Percentiles rank a stretch among this genome's conserved stretches.
phyloP scores from a whole-genome alignment of 352 stramenopile species.

The Phytopythium delawarense region DNA sequence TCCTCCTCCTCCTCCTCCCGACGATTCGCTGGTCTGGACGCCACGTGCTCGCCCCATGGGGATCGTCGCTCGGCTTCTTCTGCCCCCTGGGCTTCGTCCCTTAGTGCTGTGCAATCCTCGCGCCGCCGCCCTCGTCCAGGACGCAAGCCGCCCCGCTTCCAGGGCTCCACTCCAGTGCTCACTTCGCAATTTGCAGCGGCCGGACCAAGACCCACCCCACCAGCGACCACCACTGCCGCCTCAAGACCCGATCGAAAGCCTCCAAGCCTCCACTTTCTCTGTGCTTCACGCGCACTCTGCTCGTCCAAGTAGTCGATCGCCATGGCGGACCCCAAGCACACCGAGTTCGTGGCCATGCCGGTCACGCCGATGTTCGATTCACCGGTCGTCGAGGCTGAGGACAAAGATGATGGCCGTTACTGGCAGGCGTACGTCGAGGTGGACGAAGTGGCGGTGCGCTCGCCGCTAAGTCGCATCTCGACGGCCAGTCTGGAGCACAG shows the following conservation, averaged over 20 bases:
- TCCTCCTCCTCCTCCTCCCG: neutral
- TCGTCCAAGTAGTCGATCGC: neutral
- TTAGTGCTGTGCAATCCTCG: neutral
- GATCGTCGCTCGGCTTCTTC: too few species aligned
- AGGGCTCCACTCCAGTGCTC: constrained; percentile 3
- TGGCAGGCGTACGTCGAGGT: constrained; percentile 33
- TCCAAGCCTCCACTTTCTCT: neutral
- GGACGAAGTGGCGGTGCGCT: constrained; percentile 17
- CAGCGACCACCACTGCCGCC: neutral
- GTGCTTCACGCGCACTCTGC: too few species aligned
- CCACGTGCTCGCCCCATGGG: too few species aligned
- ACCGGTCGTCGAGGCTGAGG: too few species aligned
- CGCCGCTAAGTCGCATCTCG: constrained; percentile 22
- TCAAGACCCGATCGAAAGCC: neutral
- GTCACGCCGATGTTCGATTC: constrained; percentile 6
- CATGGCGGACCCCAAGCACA: constrained; percentile 5
- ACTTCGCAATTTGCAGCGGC: constrained; percentile 17
- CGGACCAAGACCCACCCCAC: constrained; percentile 7
- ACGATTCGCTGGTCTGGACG: too few species aligned
- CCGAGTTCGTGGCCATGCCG: constrained; percentile 14
- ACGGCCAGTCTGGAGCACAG: constrained; percentile 25
- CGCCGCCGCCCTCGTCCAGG: neutral
- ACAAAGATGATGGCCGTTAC: constrained; percentile 20
- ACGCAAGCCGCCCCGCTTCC: constrained; percentile 7
- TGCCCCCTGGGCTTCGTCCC: too few species aligned